Percentiles rank a stretch among this genome's conserved stretches.
These are phyloP conservation scores for Coemansia sp. DNA, from an alignment of 192 early-diverging fungal genomes.

Conservation along the genomic window DNA sequence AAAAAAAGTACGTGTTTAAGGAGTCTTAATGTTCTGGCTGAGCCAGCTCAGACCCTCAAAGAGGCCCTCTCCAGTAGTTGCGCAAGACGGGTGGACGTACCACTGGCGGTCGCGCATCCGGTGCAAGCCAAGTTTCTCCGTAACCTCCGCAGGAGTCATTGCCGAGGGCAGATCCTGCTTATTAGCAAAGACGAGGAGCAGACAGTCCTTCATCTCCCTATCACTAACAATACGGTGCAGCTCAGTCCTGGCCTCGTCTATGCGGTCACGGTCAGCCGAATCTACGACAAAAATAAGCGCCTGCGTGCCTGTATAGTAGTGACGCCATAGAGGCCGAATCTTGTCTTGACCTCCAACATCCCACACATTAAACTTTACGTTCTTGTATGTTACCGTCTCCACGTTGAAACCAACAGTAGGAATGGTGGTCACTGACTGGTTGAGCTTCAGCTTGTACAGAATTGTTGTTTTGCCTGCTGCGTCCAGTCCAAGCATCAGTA, in stretches of 20 bases:
- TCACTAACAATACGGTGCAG: conserved; percentile 81
- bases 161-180: conserved; percentile 78
- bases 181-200: conserved; percentile 82
- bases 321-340: conserved; percentile 84
- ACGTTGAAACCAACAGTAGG: conserved; percentile 78
- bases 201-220: conserved; percentile 80
- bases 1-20: conserved; percentile 29
- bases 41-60: conserved; percentile 86
- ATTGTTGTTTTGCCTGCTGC: conserved; percentile 60
- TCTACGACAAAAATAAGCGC: conserved; percentile 88
- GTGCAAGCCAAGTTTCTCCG: conserved; percentile 84
- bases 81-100: conserved; percentile 89
- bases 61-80: conserved; percentile 78
- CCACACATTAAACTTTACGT: conserved; percentile 81
- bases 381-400: conserved; percentile 85
- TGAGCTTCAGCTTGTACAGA: conserved; percentile 63
- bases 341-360: conserved; percentile 92
- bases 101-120: conserved; percentile 86
- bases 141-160: conserved; percentile 94
- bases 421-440: conserved; percentile 58
- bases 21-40: conserved; percentile 75
- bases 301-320: conserved; percentile 83
- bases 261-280: conserved; percentile 82
- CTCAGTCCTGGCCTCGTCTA: conserved; percentile 82
- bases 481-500: conserved; percentile 62